A percentile compares a stretch with the other conserved stretches of the same genome.
Conservation (phyloP, 1,139 yeast genomes). For the Spencermartinsiella ligniputridi region DNA sequence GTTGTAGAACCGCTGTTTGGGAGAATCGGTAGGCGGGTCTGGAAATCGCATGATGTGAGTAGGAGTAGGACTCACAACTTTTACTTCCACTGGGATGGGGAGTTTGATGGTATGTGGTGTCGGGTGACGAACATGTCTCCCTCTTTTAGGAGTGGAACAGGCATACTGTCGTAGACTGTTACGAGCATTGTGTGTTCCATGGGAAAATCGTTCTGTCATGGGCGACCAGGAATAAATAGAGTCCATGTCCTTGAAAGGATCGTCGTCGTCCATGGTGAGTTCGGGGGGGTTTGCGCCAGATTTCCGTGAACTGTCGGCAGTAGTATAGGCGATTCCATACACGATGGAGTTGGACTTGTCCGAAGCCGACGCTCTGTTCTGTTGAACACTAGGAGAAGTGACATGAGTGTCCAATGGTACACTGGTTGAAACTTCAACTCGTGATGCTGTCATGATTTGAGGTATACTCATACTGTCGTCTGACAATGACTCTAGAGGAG, state of each 20-base stretch:
- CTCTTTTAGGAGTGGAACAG: not conserved
- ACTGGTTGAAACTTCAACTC: not conserved
- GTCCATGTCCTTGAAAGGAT: constrained; percentile 4
- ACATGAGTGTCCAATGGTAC: not conserved
- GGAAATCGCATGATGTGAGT: not conserved
- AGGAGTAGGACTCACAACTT: not conserved
- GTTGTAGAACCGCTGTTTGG: too few species aligned
- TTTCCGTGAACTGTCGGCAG: not conserved
- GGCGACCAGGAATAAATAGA: not conserved
- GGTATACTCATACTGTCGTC: not conserved
- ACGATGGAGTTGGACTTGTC: constrained; percentile 15
- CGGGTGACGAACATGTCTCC: not conserved
- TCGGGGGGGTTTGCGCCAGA: not conserved
- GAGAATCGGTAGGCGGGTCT: not conserved
- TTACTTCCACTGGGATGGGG: not conserved
- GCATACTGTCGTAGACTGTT: not conserved
- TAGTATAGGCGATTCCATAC: constrained; percentile 21
- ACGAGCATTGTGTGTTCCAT: not conserved
- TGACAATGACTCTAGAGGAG: not conserved
- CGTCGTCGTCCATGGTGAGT: constrained; percentile 1
- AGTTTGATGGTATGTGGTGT: not conserved
- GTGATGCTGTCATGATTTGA: not conserved
- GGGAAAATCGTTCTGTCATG: not conserved
- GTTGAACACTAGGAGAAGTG: not conserved
- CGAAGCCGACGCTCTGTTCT: not conserved